Evolutionary conservation across 1,284 basidiomycete genomes (phyloP).

Genomic region (Ceraceosorus guamensis): DNA sequence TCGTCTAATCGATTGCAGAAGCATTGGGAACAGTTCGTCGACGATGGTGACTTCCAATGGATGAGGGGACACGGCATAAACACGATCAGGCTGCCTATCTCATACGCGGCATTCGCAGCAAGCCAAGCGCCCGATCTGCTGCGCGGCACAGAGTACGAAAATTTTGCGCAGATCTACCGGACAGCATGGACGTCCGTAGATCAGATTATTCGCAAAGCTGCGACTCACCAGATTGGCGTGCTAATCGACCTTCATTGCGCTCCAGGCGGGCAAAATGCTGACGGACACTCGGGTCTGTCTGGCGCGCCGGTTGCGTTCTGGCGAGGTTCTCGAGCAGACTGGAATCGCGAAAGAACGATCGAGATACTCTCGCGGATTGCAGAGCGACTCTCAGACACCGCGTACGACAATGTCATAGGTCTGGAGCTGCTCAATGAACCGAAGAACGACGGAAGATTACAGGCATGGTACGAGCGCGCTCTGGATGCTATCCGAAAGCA

Average conservation of each 20-base stretch:
- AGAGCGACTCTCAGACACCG: slow-evolving; percentile 46
- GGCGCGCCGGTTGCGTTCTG: slow-evolving; percentile 32
- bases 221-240: slow-evolving; percentile 64
- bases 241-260: slow-evolving; percentile 61
- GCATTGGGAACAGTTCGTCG: slow-evolving; percentile 64
- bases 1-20: slow-evolving; percentile 62
- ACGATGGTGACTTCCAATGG: slow-evolving; percentile 55
- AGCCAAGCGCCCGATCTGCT: slow-evolving; percentile 67
- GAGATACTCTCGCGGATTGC: slow-evolving; percentile 59
- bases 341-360: slow-evolving; percentile 52
- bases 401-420: slow-evolving; percentile 65
- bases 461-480: slow-evolving; percentile 51
- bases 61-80: slow-evolving; percentile 69
- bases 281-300: slow-evolving; percentile 46
- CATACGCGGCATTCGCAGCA: slow-evolving; percentile 64
- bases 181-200: slow-evolving; percentile 69
- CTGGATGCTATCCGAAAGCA: slow-evolving; percentile 56
- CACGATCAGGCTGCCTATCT: slow-evolving; percentile 71
- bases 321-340: slow-evolving; percentile 18
- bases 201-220: slow-evolving; percentile 62
- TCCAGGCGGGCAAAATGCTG: slow-evolving; percentile 57
- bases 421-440: slow-evolving; percentile 81
- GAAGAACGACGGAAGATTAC: slow-evolving; percentile 49
- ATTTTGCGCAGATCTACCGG: slow-evolving; percentile 57
- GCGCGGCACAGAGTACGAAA: slow-evolving; percentile 65